These are phyloP conservation scores for Roridomyces roridus DNA, from an alignment of 768 basidiomycete genomes.

Conservation along the genomic window DNA sequence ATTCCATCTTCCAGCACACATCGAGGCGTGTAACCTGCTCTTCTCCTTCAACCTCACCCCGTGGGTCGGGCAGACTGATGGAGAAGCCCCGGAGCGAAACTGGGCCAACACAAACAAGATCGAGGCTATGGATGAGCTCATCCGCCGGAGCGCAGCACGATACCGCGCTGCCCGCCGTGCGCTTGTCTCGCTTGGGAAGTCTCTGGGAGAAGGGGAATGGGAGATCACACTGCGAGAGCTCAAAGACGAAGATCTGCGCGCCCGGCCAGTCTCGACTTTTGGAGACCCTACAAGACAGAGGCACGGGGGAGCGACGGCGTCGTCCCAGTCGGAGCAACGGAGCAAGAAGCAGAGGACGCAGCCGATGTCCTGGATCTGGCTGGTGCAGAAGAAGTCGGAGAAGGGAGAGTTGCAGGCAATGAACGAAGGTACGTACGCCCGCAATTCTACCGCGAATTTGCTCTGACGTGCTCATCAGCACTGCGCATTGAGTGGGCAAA, in stretches of 20 bases:
- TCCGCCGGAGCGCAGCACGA: constrained; percentile 16
- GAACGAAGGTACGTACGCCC: neutral
- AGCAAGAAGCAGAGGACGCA: neutral
- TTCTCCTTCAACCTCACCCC: too few species aligned
- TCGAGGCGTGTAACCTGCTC: too few species aligned
- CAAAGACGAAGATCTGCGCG: constrained; percentile 22
- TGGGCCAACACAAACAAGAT: too few species aligned
- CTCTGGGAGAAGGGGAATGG: constrained; percentile 20
- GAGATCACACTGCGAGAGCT: constrained; percentile 19
- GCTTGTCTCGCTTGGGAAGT: constrained; percentile 5
- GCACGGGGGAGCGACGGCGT: too few species aligned
- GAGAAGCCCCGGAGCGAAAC: too few species aligned
- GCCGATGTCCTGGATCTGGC: constrained; percentile 14
- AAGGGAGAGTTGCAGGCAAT: neutral
- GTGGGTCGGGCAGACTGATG: too few species aligned
- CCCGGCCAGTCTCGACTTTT: constrained; percentile 17
- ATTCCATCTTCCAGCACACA: too few species aligned
- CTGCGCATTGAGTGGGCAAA: constrained; percentile 31
- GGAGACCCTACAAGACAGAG: neutral
- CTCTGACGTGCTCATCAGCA: neutral
- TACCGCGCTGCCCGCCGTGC: constrained; percentile 28
- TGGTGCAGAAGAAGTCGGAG: neutral
- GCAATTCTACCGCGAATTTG: neutral
- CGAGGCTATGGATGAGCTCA: constrained; percentile 18
- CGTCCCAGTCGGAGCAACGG: too few species aligned